phyloP scores from a whole-genome alignment of 345 rosid genomes.

The Arabis hirsuta region DNA sequence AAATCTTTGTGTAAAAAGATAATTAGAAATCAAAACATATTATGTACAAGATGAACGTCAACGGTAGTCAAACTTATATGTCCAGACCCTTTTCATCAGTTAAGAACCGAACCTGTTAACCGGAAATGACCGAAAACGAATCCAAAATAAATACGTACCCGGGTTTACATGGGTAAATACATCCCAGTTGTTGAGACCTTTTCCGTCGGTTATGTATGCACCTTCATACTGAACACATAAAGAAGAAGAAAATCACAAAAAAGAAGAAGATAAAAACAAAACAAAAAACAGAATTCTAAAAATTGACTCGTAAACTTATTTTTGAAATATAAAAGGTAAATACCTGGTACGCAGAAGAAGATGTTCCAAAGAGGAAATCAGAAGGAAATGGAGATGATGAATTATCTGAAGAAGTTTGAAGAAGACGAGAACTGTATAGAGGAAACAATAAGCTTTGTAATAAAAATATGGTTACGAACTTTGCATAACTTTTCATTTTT shows the following conservation, averaged over 20 bases:
- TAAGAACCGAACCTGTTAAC: not conserved
- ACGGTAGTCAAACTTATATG: too few relatives aligned
- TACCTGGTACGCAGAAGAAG: slow-evolving; percentile 86
- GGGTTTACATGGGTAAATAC: slow-evolving; percentile 47
- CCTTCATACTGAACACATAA: slow-evolving; percentile 56
- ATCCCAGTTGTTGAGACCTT: slow-evolving; percentile 65
- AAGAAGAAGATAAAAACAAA: not conserved
- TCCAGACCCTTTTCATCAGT: not conserved
- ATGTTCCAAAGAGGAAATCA: slow-evolving; percentile 79
- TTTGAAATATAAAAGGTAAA: not conserved
- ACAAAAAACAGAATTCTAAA: not conserved
- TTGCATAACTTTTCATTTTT: slow-evolving; percentile 34
- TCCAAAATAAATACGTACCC: slow-evolving; percentile 27
- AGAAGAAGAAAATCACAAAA: not conserved
- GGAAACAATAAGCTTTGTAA: slow-evolving; percentile 31
- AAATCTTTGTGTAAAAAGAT: too few relatives aligned
- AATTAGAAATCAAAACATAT: too few relatives aligned
- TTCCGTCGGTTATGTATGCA: slow-evolving; percentile 56
- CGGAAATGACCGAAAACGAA: not conserved
- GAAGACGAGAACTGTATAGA: slow-evolving; percentile 19
- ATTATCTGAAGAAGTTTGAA: slow-evolving; percentile 13
- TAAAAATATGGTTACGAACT: slow-evolving; percentile 16
- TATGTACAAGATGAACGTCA: too few relatives aligned
- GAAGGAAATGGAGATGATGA: slow-evolving; percentile 50
- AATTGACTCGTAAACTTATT: not conserved